Evolutionary conservation across 208 protist species (phyloP).

Genomic region (Trypanosoma vivax): DNA sequence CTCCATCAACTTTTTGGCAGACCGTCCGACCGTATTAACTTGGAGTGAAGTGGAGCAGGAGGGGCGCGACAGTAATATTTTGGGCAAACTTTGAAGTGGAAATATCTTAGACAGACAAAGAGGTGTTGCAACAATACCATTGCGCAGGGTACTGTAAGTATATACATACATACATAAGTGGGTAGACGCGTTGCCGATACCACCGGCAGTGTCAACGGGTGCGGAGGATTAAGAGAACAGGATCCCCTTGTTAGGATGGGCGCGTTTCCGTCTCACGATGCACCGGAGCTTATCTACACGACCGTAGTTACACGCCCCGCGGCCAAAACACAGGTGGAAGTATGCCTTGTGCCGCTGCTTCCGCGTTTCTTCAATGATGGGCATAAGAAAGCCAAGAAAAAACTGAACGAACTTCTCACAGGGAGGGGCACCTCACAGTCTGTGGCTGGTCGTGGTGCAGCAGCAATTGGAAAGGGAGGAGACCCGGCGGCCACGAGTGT

Average conservation of each 20-base stretch:
- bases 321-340: slow-evolving; percentile 35
- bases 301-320: slow-evolving; percentile 54
- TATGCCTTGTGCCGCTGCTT: slow-evolving; percentile 73
- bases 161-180: too few species aligned
- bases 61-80: too few species aligned
- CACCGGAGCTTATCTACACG: slow-evolving; percentile 68
- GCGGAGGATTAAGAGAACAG: too few species aligned
- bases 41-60: too few species aligned
- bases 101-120: too few species aligned
- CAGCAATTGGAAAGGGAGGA: background rate
- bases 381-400: slow-evolving; percentile 34
- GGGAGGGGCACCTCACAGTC: background rate
- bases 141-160: too few species aligned
- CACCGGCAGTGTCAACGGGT: too few species aligned
- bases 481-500: background rate
- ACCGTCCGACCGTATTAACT: too few species aligned
- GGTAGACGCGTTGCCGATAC: too few species aligned
- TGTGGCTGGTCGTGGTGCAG: background rate
- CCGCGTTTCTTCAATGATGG: slow-evolving; percentile 83
- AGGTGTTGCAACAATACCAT: too few species aligned
- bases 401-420: slow-evolving; percentile 18
- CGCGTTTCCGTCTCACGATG: slow-evolving; percentile 82
- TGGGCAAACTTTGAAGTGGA: too few species aligned
- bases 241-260: slow-evolving; percentile 36
- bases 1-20: too few species aligned